These are phyloP conservation scores for Grammothele lineata DNA, from an alignment of 768 basidiomycete genomes.

Conservation along the genomic window DNA sequence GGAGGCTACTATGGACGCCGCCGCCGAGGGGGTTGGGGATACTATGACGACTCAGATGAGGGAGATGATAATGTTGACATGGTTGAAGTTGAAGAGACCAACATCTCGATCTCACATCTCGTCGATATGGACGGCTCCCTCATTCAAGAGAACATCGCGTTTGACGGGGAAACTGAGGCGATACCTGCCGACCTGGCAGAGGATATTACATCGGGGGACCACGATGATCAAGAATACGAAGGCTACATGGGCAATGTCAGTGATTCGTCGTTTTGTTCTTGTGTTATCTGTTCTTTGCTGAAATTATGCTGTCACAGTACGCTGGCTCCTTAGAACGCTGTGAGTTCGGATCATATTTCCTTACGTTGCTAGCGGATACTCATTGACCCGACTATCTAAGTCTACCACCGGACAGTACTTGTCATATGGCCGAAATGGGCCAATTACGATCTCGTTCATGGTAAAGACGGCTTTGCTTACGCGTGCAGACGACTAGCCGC, in stretches of 20 bases:
- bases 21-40: too few species aligned
- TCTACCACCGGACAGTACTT: constrained; percentile 22
- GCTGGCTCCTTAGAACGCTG: constrained; percentile 21
- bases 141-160: background rate
- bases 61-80: constrained; percentile 12
- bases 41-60: constrained; percentile 4
- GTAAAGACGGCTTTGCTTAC: background rate
- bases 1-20: too few species aligned
- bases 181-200: constrained; percentile 17
- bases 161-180: constrained; percentile 12
- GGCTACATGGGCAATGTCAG: constrained; percentile 28
- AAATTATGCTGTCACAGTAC: constrained; percentile 9
- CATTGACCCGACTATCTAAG: constrained; percentile 11
- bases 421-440: constrained; percentile 22
- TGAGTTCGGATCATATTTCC: constrained; percentile 10
- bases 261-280: background rate
- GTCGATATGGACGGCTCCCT: constrained; percentile 18
- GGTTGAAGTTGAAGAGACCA: constrained; percentile 12
- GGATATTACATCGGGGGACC: constrained; percentile 6
- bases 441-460: constrained; percentile 6
- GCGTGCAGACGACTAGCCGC: constrained; percentile 9
- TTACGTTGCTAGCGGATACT: background rate
- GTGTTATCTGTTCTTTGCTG: background rate
- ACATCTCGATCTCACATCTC: constrained; percentile 11
- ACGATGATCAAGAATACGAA: constrained; percentile 25